Evolutionary conservation across 176 grass and related monocot genomes (phyloP).

Genomic region (Secale cereale): DNA sequence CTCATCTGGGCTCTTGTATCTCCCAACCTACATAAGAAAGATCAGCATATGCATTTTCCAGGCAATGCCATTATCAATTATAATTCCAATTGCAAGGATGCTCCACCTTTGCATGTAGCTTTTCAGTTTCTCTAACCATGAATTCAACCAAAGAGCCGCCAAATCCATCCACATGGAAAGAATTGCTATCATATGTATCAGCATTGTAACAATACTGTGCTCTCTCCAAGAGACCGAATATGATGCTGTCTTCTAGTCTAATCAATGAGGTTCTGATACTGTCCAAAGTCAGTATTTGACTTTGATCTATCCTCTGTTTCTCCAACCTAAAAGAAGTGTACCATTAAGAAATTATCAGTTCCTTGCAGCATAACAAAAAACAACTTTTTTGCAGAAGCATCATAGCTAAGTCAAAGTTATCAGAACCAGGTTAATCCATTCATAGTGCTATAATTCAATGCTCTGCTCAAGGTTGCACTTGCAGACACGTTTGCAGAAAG

Average conservation of each 20-base stretch:
- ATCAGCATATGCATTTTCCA: constrained; percentile 14
- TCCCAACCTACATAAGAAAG: constrained; percentile 67
- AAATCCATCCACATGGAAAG: constrained; percentile 74
- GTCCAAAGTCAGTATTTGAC: constrained; percentile 78
- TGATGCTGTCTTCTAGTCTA: constrained; percentile 97
- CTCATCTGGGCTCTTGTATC: constrained; percentile 98
- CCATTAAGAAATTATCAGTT: constrained; percentile 11
- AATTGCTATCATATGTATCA: constrained; percentile 59
- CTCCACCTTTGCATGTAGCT: constrained; percentile 71
- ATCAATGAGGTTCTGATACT: constrained; percentile 74
- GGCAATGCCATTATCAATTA: not conserved
- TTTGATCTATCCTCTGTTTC: constrained; percentile 76
- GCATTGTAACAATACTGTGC: constrained; percentile 83
- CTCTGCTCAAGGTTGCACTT: constrained; percentile 9
- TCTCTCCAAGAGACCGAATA: constrained; percentile 89
- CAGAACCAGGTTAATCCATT: not conserved
- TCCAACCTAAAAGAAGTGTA: constrained; percentile 37
- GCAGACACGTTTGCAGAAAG: not conserved
- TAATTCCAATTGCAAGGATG: not conserved
- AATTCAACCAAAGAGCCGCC: constrained; percentile 76
- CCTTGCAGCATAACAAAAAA: not conserved
- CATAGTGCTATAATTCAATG: not conserved
- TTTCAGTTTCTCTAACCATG: constrained; percentile 86
- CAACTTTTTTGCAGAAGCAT: not conserved
- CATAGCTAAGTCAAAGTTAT: not conserved